Evolutionary conservation across 345 rosid species (phyloP).

Genomic region (Diplotaxis tenuifolia): DNA sequence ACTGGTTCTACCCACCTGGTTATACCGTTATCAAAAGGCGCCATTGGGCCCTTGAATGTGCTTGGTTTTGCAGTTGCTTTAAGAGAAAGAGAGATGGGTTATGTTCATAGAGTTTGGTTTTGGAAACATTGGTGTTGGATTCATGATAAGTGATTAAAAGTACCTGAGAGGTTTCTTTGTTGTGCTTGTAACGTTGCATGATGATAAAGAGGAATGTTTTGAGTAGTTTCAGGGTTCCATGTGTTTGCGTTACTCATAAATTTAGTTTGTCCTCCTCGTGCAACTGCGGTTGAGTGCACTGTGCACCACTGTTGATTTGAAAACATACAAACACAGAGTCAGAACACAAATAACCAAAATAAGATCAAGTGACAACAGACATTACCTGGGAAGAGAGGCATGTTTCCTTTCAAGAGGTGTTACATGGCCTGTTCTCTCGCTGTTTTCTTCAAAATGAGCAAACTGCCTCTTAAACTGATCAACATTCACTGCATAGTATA

Average conservation of each 20-base stretch:
- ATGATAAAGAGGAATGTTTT: conserved; percentile 44
- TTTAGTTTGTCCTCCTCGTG: conserved; percentile 47
- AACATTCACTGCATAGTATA: conserved; percentile 65
- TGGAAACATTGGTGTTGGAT: conserved; percentile 12
- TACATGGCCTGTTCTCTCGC: conserved; percentile 65
- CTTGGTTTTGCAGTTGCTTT: conserved; percentile 62
- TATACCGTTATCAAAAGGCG: conserved; percentile 59
- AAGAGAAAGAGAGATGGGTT: conserved; percentile 8
- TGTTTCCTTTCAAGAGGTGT: conserved; percentile 84
- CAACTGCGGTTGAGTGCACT: conserved; percentile 55
- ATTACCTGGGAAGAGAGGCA: conserved; percentile 88
- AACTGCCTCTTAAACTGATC: conserved; percentile 94
- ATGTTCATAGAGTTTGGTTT: conserved; percentile 1
- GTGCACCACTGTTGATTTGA: conserved; percentile 84
- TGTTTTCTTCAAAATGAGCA: conserved; percentile 83
- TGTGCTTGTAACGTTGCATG: conserved; percentile 49
- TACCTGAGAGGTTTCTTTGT: conserved; percentile 74
- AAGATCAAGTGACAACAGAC: too few relatives aligned
- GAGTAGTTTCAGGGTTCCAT: conserved; percentile 42
- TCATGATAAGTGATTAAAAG: conserved; percentile 9
- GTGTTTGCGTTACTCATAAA: conserved; percentile 42
- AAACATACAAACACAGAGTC: conserved; percentile 24
- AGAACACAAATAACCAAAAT: too few relatives aligned
- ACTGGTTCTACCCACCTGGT: conserved; percentile 34
- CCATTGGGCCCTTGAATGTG: conserved; percentile 58